Conservation (phyloP, 805 yeast genomes). For the Candida quercuum region DNA sequence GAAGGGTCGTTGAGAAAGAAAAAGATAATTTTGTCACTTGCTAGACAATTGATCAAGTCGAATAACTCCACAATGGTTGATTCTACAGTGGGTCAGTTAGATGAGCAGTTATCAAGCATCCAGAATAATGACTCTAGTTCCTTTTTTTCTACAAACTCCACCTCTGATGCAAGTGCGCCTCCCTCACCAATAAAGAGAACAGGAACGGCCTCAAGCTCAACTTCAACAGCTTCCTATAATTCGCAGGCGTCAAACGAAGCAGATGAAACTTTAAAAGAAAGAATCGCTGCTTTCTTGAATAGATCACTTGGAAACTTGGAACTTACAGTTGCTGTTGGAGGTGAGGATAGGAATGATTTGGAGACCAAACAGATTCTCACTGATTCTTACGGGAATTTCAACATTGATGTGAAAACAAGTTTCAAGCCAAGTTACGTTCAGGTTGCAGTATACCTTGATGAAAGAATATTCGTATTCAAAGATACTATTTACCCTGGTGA, state of each 20-base stretch:
- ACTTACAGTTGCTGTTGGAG: conserved; percentile 49
- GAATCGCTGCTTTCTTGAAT: conserved; percentile 69
- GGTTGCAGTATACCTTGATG: conserved; percentile 42
- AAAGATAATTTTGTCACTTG: conserved; percentile 58
- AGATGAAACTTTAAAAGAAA: conserved; percentile 51
- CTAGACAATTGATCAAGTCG: conserved; percentile 56
- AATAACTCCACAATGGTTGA: conserved; percentile 17
- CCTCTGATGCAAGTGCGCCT: conserved; percentile 1
- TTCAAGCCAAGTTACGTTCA: conserved; percentile 59
- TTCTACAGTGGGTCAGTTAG: conserved; percentile 29
- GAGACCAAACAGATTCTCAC: conserved; percentile 38
- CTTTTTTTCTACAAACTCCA: conserved; percentile 4
- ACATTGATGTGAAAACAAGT: conserved; percentile 42
- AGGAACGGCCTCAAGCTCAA: conserved; percentile 5
- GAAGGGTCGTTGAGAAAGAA: conserved; percentile 71
- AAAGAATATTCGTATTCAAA: conserved; percentile 40
- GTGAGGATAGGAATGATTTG: conserved; percentile 32
- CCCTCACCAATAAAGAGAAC: conserved; percentile 1
- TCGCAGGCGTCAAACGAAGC: conserved; percentile 9
- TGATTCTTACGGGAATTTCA: conserved; percentile 65
- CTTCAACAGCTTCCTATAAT: conserved; percentile 4
- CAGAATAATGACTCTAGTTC: conserved; percentile 19
- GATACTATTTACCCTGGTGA: conserved; percentile 37
- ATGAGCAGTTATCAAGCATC: conserved; percentile 28
- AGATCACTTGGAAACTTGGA: conserved; percentile 56